Conservation (phyloP, 495 filamentous ascomycete species). For the Xylaria intraflava region DNA sequence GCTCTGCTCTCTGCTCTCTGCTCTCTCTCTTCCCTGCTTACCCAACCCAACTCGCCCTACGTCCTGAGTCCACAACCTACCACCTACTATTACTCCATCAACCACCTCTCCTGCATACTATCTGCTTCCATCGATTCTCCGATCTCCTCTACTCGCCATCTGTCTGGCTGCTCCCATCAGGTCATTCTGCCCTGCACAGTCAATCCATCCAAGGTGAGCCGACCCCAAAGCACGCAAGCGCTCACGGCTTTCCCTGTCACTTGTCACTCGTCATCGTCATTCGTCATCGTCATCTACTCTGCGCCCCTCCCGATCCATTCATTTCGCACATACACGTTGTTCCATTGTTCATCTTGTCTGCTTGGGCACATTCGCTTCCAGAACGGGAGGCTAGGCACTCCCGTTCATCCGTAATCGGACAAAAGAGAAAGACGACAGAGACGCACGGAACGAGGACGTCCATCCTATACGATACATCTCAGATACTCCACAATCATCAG, state of each 20-base stretch:
- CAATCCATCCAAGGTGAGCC: not conserved
- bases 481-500: not conserved
- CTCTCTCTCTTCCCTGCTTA: not conserved
- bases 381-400: too few relatives aligned
- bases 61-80: too few relatives aligned
- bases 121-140: not conserved
- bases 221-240: not conserved
- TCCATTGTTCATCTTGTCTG: not conserved
- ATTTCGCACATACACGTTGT: not conserved
- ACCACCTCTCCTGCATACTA: not conserved
- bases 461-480: not conserved
- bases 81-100: not conserved
- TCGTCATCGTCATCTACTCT: constrained; percentile 10
- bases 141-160: not conserved
- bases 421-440: not conserved
- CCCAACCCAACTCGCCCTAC: too few relatives aligned
- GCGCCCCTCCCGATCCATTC: not conserved
- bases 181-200: not conserved
- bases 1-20: not conserved
- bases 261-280: not conserved
- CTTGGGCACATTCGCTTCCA: too few relatives aligned
- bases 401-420: not conserved
- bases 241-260: not conserved
- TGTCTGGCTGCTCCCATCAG: not conserved
- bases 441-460: not conserved